Conservation (phyloP, 306 rosid genomes). For the Astragalus membranaceus region DNA sequence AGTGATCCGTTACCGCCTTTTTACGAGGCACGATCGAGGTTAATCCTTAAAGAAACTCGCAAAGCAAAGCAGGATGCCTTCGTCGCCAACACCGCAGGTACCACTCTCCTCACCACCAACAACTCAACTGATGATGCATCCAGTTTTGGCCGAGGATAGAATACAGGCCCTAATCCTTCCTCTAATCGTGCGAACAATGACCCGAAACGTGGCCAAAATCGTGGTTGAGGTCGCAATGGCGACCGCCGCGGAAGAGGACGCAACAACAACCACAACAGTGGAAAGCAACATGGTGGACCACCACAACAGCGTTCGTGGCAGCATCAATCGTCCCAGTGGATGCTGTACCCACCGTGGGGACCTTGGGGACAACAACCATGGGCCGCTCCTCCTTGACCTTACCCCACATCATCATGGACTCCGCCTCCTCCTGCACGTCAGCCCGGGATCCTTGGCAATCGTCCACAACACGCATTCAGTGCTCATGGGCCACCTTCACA, state of each 20-base stretch:
- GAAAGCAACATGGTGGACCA: background rate
- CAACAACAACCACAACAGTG: background rate
- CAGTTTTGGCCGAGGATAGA: background rate
- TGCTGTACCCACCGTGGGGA: background rate
- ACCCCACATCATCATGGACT: background rate
- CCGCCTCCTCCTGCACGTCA: too few relatives aligned
- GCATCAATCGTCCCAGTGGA: background rate
- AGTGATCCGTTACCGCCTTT: background rate
- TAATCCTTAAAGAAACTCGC: background rate
- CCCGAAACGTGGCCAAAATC: background rate
- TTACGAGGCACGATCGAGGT: background rate
- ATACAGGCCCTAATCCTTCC: background rate
- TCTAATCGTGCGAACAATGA: background rate
- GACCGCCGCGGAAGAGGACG: background rate
- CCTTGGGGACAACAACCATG: background rate
- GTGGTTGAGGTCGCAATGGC: background rate
- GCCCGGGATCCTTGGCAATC: background rate
- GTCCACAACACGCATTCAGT: background rate
- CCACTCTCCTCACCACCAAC: background rate
- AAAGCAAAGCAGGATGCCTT: background rate
- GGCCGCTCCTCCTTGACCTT: background rate
- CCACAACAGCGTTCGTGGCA: background rate
- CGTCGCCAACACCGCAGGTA: too few relatives aligned
- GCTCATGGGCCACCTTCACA: background rate
- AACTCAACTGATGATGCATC: too few relatives aligned